phyloP scores from a whole-genome alignment of 2,329 filamentous ascomycete species.

The Diaporthe nobilis region DNA sequence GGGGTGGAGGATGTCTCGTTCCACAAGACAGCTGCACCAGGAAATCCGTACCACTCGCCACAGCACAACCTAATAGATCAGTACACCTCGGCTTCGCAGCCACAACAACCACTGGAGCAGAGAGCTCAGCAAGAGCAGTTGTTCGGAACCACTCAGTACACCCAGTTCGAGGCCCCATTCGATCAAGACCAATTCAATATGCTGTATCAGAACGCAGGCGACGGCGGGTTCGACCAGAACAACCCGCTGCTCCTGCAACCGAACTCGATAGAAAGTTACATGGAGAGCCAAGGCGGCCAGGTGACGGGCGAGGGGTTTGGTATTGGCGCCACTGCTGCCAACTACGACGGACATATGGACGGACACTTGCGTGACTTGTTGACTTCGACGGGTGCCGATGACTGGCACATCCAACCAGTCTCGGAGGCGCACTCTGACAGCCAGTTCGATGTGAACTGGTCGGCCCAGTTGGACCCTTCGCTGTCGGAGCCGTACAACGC shows the following conservation, averaged over 20 bases:
- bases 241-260: conserved; percentile 38
- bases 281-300: conserved; percentile 9
- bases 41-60: conserved; percentile 44
- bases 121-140: conserved; percentile 35
- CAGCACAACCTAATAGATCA: conserved; percentile 42
- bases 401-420: conserved; percentile 41
- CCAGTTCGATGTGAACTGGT: conserved; percentile 37
- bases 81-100: conserved; percentile 41
- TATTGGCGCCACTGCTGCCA: not conserved
- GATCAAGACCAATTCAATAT: conserved; percentile 1
- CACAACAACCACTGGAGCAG: conserved; percentile 44
- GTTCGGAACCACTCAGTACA: conserved; percentile 21
- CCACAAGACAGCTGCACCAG: conserved; percentile 53
- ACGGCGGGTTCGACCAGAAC: conserved; percentile 31
- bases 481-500: conserved; percentile 39
- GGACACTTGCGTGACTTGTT: conserved; percentile 19
- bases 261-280: conserved; percentile 32
- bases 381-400: conserved; percentile 15
- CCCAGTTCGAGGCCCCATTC: conserved; percentile 1
- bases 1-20: conserved; percentile 50
- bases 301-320: not conserved
- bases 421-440: conserved; percentile 33
- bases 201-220: conserved; percentile 8
- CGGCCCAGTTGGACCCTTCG: conserved; percentile 36
- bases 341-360: conserved; percentile 3